Evolutionary conservation across 805 yeast genomes (phyloP).

Genomic region (Ogataea allantospora): DNA sequence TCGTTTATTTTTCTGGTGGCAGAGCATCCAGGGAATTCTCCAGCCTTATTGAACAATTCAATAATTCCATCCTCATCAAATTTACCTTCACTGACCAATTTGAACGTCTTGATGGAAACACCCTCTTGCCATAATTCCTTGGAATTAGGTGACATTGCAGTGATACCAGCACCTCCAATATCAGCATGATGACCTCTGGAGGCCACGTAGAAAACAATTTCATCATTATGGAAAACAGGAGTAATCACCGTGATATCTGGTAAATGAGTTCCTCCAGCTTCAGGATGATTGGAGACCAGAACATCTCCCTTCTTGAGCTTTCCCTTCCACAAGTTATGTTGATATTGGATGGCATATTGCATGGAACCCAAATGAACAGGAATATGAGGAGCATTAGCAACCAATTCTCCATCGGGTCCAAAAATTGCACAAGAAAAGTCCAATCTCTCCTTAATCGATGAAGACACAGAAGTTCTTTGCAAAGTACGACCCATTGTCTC

Average conservation of each 20-base stretch:
- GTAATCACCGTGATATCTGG: constrained; percentile 54
- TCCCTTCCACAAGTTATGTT: constrained; percentile 37
- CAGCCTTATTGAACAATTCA: constrained; percentile 44
- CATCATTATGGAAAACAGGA: constrained; percentile 44
- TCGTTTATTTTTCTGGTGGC: constrained; percentile 53
- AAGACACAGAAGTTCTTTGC: constrained; percentile 40
- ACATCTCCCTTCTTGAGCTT: constrained; percentile 40
- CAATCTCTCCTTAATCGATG: constrained; percentile 43
- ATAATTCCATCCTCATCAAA: constrained; percentile 52
- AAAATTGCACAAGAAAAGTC: constrained; percentile 46
- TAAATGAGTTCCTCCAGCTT: constrained; percentile 43
- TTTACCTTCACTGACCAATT: constrained; percentile 44
- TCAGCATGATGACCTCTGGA: constrained; percentile 62
- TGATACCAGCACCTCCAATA: constrained; percentile 56
- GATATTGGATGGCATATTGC: constrained; percentile 41
- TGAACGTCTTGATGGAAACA: constrained; percentile 49
- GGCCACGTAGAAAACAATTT: constrained; percentile 51
- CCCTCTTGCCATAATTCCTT: constrained; percentile 53
- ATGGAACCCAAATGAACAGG: constrained; percentile 45
- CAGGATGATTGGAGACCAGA: constrained; percentile 40
- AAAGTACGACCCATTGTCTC: constrained; percentile 43
- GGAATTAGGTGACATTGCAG: constrained; percentile 54
- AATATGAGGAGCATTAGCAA: constrained; percentile 44
- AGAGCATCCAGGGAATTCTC: constrained; percentile 49
- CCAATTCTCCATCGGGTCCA: constrained; percentile 38